Percentiles rank a stretch among this genome's conserved stretches.
phyloP scores from a whole-genome alignment of 345 rosid genomes.

The Dipteronia sinensis region DNA sequence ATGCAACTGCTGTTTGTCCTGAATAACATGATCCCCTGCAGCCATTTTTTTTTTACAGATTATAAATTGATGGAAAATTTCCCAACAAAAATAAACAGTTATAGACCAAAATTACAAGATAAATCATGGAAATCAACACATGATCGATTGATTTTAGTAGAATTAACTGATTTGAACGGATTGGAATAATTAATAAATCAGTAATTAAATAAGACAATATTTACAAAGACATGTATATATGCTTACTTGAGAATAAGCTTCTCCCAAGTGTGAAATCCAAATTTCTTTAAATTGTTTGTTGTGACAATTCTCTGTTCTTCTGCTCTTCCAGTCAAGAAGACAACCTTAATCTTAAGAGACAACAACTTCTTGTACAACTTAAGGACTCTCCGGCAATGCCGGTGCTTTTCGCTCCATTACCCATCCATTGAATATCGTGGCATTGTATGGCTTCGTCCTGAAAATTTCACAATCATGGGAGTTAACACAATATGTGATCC shows the following conservation, averaged over 20 bases:
- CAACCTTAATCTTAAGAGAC: conserved; percentile 36
- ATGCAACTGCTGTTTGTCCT: conserved; percentile 20
- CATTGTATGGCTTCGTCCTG: conserved; percentile 31
- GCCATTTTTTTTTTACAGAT: too few relatives aligned
- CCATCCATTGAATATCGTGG: conserved; percentile 33
- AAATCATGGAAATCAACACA: too few relatives aligned
- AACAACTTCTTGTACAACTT: conserved; percentile 33
- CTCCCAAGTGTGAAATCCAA: conserved; percentile 43
- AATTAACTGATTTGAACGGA: too few relatives aligned
- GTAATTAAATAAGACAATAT: neutral
- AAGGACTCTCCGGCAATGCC: conserved; percentile 41
- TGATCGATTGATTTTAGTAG: too few relatives aligned
- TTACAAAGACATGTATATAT: neutral
- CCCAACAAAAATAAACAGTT: too few relatives aligned
- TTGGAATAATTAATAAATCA: too few relatives aligned
- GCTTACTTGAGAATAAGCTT: conserved; percentile 42
- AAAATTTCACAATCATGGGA: neutral
- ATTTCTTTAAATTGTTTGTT: conserved; percentile 27
- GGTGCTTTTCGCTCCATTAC: conserved; percentile 33
- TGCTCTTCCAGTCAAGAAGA: conserved; percentile 45
- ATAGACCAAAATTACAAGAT: too few relatives aligned
- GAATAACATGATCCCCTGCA: conserved; percentile 27
- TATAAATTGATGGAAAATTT: too few relatives aligned
- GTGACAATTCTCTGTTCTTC: conserved; percentile 33
- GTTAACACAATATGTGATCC: too few relatives aligned